Evolutionary conservation across 129 eudicot genomes (phyloP), one percentile per base, ranked within the genome.

Genomic region (Pseudognaphalium luteoalbum): DNA sequence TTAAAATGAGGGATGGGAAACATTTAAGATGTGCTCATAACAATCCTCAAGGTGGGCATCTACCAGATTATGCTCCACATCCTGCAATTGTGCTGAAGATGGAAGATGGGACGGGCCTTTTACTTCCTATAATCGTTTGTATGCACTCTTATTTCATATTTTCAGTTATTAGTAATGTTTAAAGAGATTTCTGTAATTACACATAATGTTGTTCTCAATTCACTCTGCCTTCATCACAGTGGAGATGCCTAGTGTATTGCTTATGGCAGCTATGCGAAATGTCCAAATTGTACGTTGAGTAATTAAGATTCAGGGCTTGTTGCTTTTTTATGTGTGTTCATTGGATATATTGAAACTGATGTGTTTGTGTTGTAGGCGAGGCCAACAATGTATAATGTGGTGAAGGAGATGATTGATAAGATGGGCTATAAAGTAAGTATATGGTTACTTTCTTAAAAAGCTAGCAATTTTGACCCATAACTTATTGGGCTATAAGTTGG

Each of bases 41-140:
- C 83, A 91, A 81, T 67, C 97, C 91, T 77, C 97, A 85, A 70
- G 86, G 93, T 47, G 93, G 86, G 29, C 88, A 91, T 79, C 79
- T 89, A 33, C 89, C 91, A 35, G 91, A 89, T 80, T 83, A 84
- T 80, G 90, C 93, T 52, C 96, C 96, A 21, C 96, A 94, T 80
- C 98, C 97, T 14, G 98, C 98, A 51, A 87, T 91, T 64, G 97
- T 94, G 21, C 83, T 91, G 41, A 94, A 88, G 88, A 89, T 94
- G 96, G 97, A 94, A 86, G 98, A 94, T 65, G 98, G 93, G 73
- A 88, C 96, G 21, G 98, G 93, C 39, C 90, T 91, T 79, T 87
- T 91, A 67, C 90, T 94, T 32, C 97, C 97, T 1, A 87, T 94
- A 35, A 86, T 94, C 54, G 98, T 91, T 77, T 84, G 97, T 94